Evolutionary conservation across 2,329 filamentous ascomycete genomes (phyloP).

Genomic region (Bipolaris bicolor): DNA sequence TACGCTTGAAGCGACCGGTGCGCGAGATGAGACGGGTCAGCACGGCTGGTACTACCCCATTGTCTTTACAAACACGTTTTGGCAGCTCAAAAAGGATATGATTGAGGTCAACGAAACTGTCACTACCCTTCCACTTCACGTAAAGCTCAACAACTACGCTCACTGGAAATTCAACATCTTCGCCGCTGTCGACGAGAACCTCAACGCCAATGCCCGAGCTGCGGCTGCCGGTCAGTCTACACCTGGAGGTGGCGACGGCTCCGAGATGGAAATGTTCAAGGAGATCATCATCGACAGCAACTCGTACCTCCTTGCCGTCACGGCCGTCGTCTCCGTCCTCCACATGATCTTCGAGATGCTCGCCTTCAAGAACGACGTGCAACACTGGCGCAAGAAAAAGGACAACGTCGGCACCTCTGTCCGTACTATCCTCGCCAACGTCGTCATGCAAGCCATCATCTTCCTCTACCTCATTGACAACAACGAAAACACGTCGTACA

Average conservation of each 20-base stretch:
- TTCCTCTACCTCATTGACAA: slow-evolving; percentile 98
- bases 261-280: slow-evolving; percentile 96
- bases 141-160: slow-evolving; percentile 80
- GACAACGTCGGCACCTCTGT: slow-evolving; percentile 97
- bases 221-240: slow-evolving; percentile 73
- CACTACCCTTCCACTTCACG: slow-evolving; percentile 77
- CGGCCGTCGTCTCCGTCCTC: slow-evolving; percentile 80
- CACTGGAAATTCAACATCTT: slow-evolving; percentile 90
- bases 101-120: slow-evolving; percentile 89
- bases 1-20: slow-evolving; percentile 77
- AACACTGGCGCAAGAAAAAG: slow-evolving; percentile 99
- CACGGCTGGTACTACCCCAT: slow-evolving; percentile 95
- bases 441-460: slow-evolving; percentile 96
- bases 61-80: slow-evolving; percentile 93
- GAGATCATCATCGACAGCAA: slow-evolving; percentile 94
- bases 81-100: slow-evolving; percentile 94
- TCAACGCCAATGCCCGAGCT: slow-evolving; percentile 80
- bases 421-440: slow-evolving; percentile 93
- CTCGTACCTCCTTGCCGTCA: slow-evolving; percentile 84
- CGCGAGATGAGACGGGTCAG: slow-evolving; percentile 81
- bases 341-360: slow-evolving; percentile 96
- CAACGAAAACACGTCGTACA: slow-evolving; percentile 97
- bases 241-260: slow-evolving; percentile 83
- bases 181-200: slow-evolving; percentile 82
- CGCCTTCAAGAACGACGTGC: slow-evolving; percentile 95